phyloP scores from a whole-genome alignment of 441 rosid genomes.

The Jatropha podagrica region DNA sequence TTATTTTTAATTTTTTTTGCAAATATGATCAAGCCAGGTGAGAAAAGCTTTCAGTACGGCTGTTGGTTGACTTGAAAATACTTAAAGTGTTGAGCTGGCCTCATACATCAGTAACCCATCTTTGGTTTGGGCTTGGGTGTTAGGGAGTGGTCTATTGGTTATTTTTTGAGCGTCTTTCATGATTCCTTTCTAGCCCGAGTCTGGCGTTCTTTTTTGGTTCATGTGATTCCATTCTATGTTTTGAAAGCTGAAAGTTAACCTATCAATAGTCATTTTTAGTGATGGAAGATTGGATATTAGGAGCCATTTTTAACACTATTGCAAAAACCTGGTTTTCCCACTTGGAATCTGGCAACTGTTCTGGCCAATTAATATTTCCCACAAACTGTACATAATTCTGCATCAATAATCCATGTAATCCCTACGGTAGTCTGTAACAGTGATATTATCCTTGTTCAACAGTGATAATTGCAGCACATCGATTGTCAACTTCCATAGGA shows the following conservation, averaged over 20 bases:
- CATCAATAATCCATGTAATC: not conserved
- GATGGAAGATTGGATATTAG: not conserved
- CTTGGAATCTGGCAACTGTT: not conserved
- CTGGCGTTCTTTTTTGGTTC: not conserved
- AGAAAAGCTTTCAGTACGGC: not conserved
- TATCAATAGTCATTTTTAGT: not conserved
- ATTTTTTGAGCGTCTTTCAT: not conserved
- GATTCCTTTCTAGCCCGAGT: not conserved
- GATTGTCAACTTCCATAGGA: constrained; percentile 65
- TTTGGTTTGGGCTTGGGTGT: not conserved
- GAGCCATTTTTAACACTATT: not conserved
- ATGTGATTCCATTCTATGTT: not conserved
- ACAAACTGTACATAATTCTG: not conserved
- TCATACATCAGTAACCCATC: not conserved
- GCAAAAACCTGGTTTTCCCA: not conserved
- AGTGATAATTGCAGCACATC: constrained; percentile 73
- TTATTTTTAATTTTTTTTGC: not conserved
- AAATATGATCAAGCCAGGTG: not conserved
- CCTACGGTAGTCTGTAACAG: not conserved
- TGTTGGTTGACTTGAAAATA: not conserved
- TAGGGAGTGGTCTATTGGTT: constrained; percentile 3
- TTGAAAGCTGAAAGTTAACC: constrained; percentile 1
- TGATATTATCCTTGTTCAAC: constrained; percentile 24
- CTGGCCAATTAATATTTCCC: not conserved
- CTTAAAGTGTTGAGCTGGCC: not conserved